Evolutionary conservation across 192 early-diverging fungal genomes (phyloP), one percentile per base, ranked within the genome.

Genomic region (Coemansia sp.): DNA sequence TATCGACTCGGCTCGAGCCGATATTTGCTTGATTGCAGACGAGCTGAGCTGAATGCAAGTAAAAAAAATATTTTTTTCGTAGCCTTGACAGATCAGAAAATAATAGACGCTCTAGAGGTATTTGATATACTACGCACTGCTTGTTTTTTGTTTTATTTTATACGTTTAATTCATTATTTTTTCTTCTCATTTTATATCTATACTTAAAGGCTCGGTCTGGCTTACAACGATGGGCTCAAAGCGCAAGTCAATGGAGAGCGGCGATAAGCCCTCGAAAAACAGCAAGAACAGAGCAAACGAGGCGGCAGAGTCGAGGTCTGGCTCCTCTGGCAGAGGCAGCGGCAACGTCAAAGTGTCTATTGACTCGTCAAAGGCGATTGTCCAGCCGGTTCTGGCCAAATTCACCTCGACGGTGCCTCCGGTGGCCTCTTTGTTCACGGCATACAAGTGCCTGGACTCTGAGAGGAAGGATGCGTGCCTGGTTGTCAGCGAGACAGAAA

Each of bases 401-500:
- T 77, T 77, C 50, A 14, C 63, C 10, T 53, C 63, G 2, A 60
- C 58, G 0, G 41, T 67, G 3, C 74, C 74, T 4, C 63, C 67
- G 10, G 43, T 49, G 4, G 67, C 74, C n/a, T 66, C 74, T 2
- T 30, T 52, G 18, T 77, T 77, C 33, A 35, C 51, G 22, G 53
- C 67, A 24, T 77, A 71, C 68, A 67, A 48, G 41, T 24, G 45
- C 32, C 14, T 41, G 8, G 48, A 53, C 13, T 55, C 56, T 24
- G 40, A 27, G 15, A 49, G 43, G 17, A 53, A 49, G 40, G 41
- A 55, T 47, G 44, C 58, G 10, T 65, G 48, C 32, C 66, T 78
- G 20, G 57, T 90, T 2, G 82, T 81, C 30, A 84, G 79, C 33
- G 84, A 90, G 42, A 85, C 80, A 1, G 80, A 84, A 24, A 88